phyloP scores from a whole-genome alignment of 2,329 filamentous ascomycete species.

The Fusarium ramigenum region DNA sequence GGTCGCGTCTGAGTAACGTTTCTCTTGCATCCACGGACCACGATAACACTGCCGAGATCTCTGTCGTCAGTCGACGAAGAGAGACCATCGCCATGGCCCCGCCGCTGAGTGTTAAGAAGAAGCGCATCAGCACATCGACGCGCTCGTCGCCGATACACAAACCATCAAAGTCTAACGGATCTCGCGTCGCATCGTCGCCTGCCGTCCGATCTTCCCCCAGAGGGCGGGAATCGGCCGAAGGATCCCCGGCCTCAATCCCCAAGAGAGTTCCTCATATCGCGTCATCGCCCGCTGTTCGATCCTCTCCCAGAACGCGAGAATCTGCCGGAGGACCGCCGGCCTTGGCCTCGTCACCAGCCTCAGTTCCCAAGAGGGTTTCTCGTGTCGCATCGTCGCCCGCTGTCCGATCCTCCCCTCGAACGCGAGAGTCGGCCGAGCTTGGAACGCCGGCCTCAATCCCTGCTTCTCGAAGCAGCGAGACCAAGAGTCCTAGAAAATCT shows the following conservation, averaged over 20 bases:
- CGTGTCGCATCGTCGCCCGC: no score
- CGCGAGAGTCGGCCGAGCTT: no score
- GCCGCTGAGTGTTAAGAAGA: background rate
- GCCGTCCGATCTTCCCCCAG: conserved; percentile 2
- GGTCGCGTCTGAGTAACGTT: conserved; percentile 23
- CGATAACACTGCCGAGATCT: conserved; percentile 11
- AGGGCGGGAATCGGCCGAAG: background rate
- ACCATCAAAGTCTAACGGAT: background rate
- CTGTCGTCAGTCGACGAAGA: background rate
- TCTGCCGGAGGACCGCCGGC: background rate
- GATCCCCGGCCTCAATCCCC: background rate
- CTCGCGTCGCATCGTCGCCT: background rate
- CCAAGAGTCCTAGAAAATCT: background rate
- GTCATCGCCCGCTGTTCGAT: background rate
- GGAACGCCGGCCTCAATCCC: no score
- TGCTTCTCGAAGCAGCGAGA: background rate
- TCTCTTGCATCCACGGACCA: conserved; percentile 9
- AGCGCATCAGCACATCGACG: background rate
- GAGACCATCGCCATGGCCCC: conserved; percentile 16
- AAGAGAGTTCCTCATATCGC: background rate
- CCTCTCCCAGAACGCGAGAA: background rate
- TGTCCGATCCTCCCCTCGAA: no score
- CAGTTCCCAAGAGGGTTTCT: no score
- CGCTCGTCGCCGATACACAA: background rate
- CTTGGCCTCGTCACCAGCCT: background rate